These are phyloP conservation scores for Polysphondylium violaceum DNA, from an alignment of 78 protist species.

Conservation along the genomic window DNA sequence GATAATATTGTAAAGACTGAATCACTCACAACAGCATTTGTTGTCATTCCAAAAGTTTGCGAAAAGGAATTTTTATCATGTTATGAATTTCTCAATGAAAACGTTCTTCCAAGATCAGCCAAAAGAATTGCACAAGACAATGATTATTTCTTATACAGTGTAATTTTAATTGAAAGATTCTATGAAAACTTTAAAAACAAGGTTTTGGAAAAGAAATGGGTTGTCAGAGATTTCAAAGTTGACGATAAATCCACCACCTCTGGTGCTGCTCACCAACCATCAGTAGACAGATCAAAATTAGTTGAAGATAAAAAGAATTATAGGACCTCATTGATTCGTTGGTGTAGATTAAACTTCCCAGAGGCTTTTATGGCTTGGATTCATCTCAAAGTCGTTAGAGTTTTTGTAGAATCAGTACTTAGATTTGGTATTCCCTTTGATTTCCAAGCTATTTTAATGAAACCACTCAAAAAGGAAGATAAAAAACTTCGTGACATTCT, in stretches of 20 bases:
- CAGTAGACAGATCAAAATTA: slow-evolving; percentile 46
- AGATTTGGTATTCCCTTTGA: slow-evolving; percentile 93
- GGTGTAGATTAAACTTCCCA: slow-evolving; percentile 92
- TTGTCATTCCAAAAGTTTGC: slow-evolving; percentile 78
- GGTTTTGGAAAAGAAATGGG: slow-evolving; percentile 77
- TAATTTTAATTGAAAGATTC: slow-evolving; percentile 77
- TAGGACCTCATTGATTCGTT: slow-evolving; percentile 75
- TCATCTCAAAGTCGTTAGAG: slow-evolving; percentile 91
- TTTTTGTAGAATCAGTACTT: slow-evolving; percentile 92
- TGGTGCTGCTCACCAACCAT: slow-evolving; percentile 37
- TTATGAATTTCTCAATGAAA: slow-evolving; percentile 47
- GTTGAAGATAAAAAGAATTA: slow-evolving; percentile 73
- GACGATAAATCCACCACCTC: background rate
- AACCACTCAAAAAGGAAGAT: slow-evolving; percentile 48
- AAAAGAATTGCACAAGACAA: slow-evolving; percentile 76
- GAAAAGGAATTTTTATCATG: slow-evolving; percentile 46
- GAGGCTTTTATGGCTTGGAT: slow-evolving; percentile 89
- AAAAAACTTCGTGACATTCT: slow-evolving; percentile 54
- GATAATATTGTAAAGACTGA: slow-evolving; percentile 78
- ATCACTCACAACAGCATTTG: slow-evolving; percentile 85
- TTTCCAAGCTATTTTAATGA: slow-evolving; percentile 86
- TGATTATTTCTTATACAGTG: slow-evolving; percentile 82
- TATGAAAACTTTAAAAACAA: slow-evolving; percentile 85
- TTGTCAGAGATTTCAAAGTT: slow-evolving; percentile 51
- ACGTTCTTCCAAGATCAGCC: slow-evolving; percentile 84